Base-by-base conservation (phyloP, 352 stramenopile genomes). In the Elongisporangium undulatum region DNA sequence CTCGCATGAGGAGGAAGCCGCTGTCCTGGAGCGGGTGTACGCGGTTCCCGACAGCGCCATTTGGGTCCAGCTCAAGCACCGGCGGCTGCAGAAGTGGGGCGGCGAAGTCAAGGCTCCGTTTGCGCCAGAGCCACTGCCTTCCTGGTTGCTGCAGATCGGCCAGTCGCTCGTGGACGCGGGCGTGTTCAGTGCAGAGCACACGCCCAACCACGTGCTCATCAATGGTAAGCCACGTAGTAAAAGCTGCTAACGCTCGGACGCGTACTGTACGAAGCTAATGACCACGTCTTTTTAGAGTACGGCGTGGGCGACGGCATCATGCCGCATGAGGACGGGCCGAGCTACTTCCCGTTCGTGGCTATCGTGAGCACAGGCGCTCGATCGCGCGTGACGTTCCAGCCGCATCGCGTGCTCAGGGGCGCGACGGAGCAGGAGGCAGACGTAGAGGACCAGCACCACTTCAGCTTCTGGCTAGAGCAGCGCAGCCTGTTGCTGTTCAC, bases 191-290 rank as follows among this genome's bases (percentile, higher is more conserved):
- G 48, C 74, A n/a, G 70, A 69, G 19, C 67, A 68, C 20, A 69
- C 58, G 17, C 82, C 82, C 26, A 92, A 89, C 54, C 82, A 92
- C 55, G 68, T 64, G 52, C 69, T 92, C 8, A 92, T 92, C 60
- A 92, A 92, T 51, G 82, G 82, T 87, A 61, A 26, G 59, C 54
- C 29, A 24, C n/a, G 39, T 56, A 19, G 20, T 20, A 22, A 12
- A 48, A 29, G 48, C 1, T 24, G 10, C 10, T 6, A 39, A 4
- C 17, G 3, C 34, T 55, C 9, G 16, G 26, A 19, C 9, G 2
- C 55, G 3, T 41, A 4, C n/a, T n/a, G n/a, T 51, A 23, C n/a
- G 51, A 38, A n/a, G 7, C n/a, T 52, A 34, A 13, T 48, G 29
- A 1, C 50, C 12, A 15, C 19, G 29, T 24, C 4, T 55, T 15